Evolutionary conservation across 192 early-diverging fungal genomes (phyloP).

Genomic region (Phycomyces blakesleeanus): DNA sequence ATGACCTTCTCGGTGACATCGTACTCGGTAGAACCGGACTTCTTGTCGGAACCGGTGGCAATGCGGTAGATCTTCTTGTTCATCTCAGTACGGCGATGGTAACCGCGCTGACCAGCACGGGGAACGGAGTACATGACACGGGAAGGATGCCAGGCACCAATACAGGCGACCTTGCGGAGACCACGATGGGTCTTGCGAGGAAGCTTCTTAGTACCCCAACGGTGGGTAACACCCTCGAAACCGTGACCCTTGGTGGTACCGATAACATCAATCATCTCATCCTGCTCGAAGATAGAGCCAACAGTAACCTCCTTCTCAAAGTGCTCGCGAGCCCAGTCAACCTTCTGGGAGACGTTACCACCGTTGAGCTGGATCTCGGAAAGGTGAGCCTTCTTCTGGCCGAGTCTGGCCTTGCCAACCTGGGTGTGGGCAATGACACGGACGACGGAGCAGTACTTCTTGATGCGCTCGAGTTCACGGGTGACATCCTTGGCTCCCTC

Average conservation of each 20-base stretch:
- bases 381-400: slow-evolving; percentile 99
- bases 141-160: slow-evolving; percentile 97
- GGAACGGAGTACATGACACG: slow-evolving; percentile 98
- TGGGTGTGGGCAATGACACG: slow-evolving; percentile 99
- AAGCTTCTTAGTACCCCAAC: slow-evolving; percentile 99
- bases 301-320: slow-evolving; percentile 96
- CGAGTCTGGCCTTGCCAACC: slow-evolving; percentile 89
- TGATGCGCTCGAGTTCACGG: slow-evolving; percentile 95
- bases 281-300: slow-evolving; percentile 90
- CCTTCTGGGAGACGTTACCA: slow-evolving; percentile 94
- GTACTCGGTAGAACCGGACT: slow-evolving; percentile 90
- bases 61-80: slow-evolving; percentile 99
- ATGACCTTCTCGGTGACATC: slow-evolving; percentile 94
- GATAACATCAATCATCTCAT: slow-evolving; percentile 98
- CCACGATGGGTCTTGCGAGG: slow-evolving; percentile 99
- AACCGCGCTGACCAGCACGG: slow-evolving; percentile 99
- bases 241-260: slow-evolving; percentile 99
- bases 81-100: slow-evolving; percentile 99
- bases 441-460: slow-evolving; percentile 98
- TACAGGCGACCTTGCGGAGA: slow-evolving; percentile 99
- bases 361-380: slow-evolving; percentile 99
- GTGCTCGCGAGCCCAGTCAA: slow-evolving; percentile 95
- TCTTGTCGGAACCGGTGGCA: slow-evolving; percentile 79
- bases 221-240: slow-evolving; percentile 97
- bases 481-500: slow-evolving; percentile 86